Base-by-base conservation (phyloP, 225 moss, liverwort and hornwort genomes). In the Anthoceros angustus region DNA sequence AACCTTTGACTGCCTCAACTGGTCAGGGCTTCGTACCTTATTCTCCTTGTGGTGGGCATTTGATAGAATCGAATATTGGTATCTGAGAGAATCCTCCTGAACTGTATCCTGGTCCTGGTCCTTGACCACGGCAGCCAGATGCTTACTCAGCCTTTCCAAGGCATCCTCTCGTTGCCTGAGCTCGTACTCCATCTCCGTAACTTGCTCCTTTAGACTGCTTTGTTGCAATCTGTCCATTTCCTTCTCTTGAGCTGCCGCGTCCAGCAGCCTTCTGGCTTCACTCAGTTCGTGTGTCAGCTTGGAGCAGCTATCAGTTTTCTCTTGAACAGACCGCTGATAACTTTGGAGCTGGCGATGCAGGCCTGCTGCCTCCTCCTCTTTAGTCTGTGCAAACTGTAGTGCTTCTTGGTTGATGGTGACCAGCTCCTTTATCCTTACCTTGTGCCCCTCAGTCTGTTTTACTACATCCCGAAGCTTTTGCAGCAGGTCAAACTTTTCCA, bases 371-470 rank as follows among this genome's bases (percentile, higher is more conserved):
- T 83, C 80, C 46, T 73, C 76, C 65, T 83, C 83, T 65, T 76
- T 78, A 16, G 45, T 48, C 26, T 80, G 69, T 7, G 80, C 72
- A 61, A 77, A 83, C 7, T 23, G 49, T 25, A 83, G 43, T 23
- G 80, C 80, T 45, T 83, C 80, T 70, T 78, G 70, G 50, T 80
- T 83, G 39, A 83, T 76, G 61, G 63, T 63, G 39, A 83, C 68
- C 65, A 80, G 75, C 73, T 80, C 80, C 43, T 9, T 21, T 10
- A 83, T 26, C 15, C 42, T 73, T 21, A 66, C 65, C 55, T 78
- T 72, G 62, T 76, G 64, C 42, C 70, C 67, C 20, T 74, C 68
- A 42, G 61, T 70, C 63, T 80, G 75, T 25, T 68, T 73, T 61
- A 50, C 65, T 67, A 73, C 18, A 11, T 39, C 72, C 72, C 74